phyloP scores from a whole-genome alignment of 768 basidiomycete species.

The Tulasnella sp. region DNA sequence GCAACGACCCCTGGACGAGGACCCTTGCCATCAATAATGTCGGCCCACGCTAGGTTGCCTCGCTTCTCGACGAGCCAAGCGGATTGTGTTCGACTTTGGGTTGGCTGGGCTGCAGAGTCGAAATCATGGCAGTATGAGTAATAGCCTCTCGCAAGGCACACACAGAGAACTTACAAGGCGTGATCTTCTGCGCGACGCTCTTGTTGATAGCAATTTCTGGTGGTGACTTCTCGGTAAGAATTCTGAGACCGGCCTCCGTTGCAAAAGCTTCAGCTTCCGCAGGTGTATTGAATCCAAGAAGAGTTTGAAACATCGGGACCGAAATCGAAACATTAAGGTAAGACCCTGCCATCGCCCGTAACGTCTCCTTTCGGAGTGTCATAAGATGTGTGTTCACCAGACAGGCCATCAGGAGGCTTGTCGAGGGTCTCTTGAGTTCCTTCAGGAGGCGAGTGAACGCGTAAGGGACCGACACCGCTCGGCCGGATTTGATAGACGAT shows the following conservation, averaged over 20 bases:
- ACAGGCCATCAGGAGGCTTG: conserved; percentile 87
- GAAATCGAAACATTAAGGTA: conserved; percentile 17
- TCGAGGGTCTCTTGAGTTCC: conserved; percentile 58
- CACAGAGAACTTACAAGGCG: not conserved
- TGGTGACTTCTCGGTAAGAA: not conserved
- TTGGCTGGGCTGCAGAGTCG: conserved; percentile 5
- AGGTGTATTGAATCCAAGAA: conserved; percentile 27
- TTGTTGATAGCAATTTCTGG: conserved; percentile 11
- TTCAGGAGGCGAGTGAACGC: conserved; percentile 62
- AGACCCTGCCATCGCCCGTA: conserved; percentile 24
- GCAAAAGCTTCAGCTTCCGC: conserved; percentile 17
- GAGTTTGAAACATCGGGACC: conserved; percentile 13
- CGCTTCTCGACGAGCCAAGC: conserved; percentile 21
- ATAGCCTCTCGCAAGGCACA: not conserved
- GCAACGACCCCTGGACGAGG: not conserved
- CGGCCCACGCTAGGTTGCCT: not conserved
- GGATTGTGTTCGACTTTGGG: conserved; percentile 22
- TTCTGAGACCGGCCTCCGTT: conserved; percentile 8
- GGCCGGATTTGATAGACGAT: conserved; percentile 46
- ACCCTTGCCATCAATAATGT: conserved; percentile 20
- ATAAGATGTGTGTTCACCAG: conserved; percentile 84
- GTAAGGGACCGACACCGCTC: conserved; percentile 49
- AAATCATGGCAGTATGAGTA: not conserved
- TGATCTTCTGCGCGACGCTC: conserved; percentile 4
- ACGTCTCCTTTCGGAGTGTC: conserved; percentile 36